phyloP scores from a whole-genome alignment of 2,329 filamentous ascomycete genomes.

The Botryosphaeria agaves region DNA sequence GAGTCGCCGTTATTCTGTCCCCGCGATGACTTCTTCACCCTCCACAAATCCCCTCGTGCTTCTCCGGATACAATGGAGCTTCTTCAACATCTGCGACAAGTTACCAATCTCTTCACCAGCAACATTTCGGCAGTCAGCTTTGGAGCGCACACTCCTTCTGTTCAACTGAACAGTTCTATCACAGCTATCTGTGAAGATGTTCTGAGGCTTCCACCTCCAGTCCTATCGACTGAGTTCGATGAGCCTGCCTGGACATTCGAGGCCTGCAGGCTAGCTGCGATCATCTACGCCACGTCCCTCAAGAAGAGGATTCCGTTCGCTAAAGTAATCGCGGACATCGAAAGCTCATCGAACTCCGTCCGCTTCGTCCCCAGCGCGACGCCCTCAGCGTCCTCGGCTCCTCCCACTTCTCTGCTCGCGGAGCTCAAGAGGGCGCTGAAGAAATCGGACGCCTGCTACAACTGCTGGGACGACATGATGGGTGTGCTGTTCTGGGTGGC shows the following conservation, averaged over 20 bases:
- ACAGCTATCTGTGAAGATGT: too few relatives aligned
- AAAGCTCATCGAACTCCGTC: slow-evolving; percentile 2
- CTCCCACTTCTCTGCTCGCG: neutral
- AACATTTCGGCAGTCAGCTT: too few relatives aligned
- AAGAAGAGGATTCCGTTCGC: slow-evolving; percentile 8
- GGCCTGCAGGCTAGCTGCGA: slow-evolving; percentile 10
- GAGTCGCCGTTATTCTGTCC: neutral
- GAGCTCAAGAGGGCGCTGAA: slow-evolving; percentile 9
- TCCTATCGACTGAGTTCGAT: too few relatives aligned
- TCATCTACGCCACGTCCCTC: slow-evolving; percentile 12
- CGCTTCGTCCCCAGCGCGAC: too few relatives aligned
- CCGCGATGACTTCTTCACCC: neutral
- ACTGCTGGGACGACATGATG: slow-evolving; percentile 15
- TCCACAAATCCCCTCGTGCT: neutral
- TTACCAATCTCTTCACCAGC: neutral
- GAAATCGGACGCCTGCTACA: slow-evolving; percentile 10
- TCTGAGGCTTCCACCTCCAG: too few relatives aligned
- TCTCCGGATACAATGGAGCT: too few relatives aligned
- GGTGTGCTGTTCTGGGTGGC: slow-evolving; percentile 16
- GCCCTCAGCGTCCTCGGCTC: neutral
- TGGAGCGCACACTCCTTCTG: too few relatives aligned
- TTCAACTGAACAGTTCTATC: too few relatives aligned
- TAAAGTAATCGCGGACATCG: slow-evolving; percentile 5
- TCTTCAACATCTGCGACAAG: too few relatives aligned
- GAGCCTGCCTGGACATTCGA: slow-evolving; percentile 12